Base-by-base conservation (phyloP, 164 flowering plant genomes). In the Vitis labrusca region DNA sequence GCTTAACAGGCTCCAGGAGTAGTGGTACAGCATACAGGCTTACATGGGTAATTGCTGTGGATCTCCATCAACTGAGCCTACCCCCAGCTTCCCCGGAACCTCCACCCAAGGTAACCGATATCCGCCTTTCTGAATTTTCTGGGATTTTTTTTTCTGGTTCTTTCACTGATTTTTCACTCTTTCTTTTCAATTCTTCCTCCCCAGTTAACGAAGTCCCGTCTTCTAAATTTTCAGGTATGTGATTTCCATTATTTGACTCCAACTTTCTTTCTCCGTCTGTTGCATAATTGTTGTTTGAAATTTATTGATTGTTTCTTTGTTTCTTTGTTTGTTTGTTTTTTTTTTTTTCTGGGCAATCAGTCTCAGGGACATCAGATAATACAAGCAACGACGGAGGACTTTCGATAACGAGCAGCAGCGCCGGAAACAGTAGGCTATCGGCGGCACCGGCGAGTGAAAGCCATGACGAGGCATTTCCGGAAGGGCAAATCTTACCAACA, bases 401-500 rank as follows among this genome's bases (percentile, higher is more conserved):
- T 9, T 74, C 85, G 8, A 66, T 64, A 8, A 83, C 76, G 5
- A 69, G 71, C 8, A 74, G 70, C 56, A 70, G 61, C 30, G 69
- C 23, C 12, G 69, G 68, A 7, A 67, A 32, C 44, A 79, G 83
- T 56, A 76, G 67, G 50, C 66, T 68, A 32, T 80, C 83, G 8
- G 79, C 65, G 73, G 76, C 60, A 6, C 44, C 44, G 3, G 73
- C 61, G 37, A 74, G 85, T 30, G 79, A 68, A 54, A 67, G 64
- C 14, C 56, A 52, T 16, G 88, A 76, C 1, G 85, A 77, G 72
- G 69, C 51, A 15, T 64, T 15, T 52, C 67, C 79, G 15, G 50
- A 76, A 8, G 92, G 93, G n/a, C 77, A 78, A 44, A 78, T 88
- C 8, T 69, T 89, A 61, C 78, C 80, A 9, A 59, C 75, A 3